Conservation (phyloP, 2,329 filamentous ascomycete genomes). For the Hypomyces perniciosus region DNA sequence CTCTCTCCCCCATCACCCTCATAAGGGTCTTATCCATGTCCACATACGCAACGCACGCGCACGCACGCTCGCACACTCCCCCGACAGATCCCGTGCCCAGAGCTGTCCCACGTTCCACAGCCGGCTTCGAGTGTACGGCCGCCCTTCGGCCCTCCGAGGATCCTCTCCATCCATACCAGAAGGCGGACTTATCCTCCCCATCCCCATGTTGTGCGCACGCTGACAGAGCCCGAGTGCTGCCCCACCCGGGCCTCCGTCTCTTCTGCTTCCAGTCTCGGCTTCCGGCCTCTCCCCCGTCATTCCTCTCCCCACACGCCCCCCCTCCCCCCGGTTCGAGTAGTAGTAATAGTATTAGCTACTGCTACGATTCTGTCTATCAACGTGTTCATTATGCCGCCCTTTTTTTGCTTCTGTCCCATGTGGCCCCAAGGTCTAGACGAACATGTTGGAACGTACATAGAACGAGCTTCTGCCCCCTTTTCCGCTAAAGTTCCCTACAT, state of each 20-base stretch:
- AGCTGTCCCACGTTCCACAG: slow-evolving; percentile 1
- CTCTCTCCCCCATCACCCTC: too few relatives aligned
- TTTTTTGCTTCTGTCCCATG: neutral
- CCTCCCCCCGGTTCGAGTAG: neutral
- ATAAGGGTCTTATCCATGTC: neutral
- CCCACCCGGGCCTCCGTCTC: slow-evolving; percentile 7
- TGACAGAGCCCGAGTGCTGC: neutral
- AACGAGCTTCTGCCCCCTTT: too few relatives aligned
- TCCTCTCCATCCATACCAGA: neutral
- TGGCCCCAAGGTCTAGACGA: neutral
- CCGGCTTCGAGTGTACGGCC: neutral
- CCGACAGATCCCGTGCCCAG: neutral
- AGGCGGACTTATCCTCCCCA: neutral
- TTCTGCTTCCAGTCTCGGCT: slow-evolving; percentile 7
- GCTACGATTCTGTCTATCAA: neutral
- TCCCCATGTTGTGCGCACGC: neutral
- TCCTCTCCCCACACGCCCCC: neutral
- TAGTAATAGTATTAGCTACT: neutral
- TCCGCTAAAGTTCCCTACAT: too few relatives aligned
- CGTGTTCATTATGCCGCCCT: neutral
- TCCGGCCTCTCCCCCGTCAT: slow-evolving; percentile 4
- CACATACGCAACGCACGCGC: neutral
- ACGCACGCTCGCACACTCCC: neutral
- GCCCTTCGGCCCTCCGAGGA: neutral
- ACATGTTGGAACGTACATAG: neutral